A percentile compares a stretch with the other conserved stretches of the same genome.
Conservation (phyloP, 148 eudicot species). For the Silene uniflora region DNA sequence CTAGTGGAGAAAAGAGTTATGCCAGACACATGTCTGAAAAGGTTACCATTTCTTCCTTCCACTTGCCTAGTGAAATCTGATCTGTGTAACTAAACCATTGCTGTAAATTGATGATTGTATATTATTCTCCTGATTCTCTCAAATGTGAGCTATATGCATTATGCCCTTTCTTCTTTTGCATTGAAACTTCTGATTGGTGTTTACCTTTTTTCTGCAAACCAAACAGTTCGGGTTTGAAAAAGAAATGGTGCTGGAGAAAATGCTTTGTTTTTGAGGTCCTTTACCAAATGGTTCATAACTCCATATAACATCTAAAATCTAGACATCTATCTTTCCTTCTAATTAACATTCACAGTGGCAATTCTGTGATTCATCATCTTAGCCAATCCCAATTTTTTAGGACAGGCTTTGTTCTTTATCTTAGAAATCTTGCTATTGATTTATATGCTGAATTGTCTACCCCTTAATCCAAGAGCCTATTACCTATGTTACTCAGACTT, state of each 20-base stretch:
- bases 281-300: not conserved
- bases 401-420: not conserved
- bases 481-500: not conserved
- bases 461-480: not conserved
- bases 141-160: not conserved
- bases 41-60: constrained; percentile 35
- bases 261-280: not conserved
- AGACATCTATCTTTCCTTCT: not conserved
- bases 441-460: not conserved
- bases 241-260: not conserved
- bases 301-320: not conserved
- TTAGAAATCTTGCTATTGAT: not conserved
- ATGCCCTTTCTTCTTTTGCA: not conserved
- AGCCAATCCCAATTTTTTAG: not conserved
- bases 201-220: not conserved
- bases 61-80: not conserved
- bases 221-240: not conserved
- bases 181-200: not conserved
- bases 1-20: constrained; percentile 66
- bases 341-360: not conserved
- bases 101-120: not conserved
- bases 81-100: not conserved
- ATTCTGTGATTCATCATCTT: not conserved
- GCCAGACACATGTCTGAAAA: constrained; percentile 80
- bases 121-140: not conserved